Evolutionary conservation across 768 basidiomycete genomes (phyloP), one percentile per base, ranked within the genome.

Genomic region (Trametes sanguinea): DNA sequence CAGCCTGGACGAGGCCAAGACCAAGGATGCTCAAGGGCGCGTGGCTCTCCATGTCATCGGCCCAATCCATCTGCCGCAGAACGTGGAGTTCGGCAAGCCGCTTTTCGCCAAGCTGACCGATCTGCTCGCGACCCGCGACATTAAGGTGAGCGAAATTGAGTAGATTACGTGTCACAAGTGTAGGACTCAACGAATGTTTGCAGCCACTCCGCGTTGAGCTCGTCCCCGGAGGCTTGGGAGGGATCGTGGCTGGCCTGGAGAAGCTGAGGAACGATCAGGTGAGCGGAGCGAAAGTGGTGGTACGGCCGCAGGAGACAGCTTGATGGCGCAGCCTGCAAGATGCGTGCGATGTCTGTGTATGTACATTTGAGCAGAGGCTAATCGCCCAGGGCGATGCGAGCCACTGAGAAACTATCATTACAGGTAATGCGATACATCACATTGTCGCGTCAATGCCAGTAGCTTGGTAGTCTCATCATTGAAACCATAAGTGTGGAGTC

Each of bases 31-130:
- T 6, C 74, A 77, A 33, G 82, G 81, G 8, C 77, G 76, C 37
- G 73, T 85, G n/a, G 75, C 75, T 47, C 78, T 85, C 22, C 77
- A 80, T 53, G 80, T 84, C 11, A 73, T 52, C 22, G 66, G 69
- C 1, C 54, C 42, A 10, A 60, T 61, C 13, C 60, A 66, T 5
- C 13, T 47, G 4, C 60, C 59, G 22, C 35, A 43, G 10, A 54
- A 65, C 46, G 52, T 30, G 16, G 56, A 63, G 35, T 54, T 62
- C 14, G 69, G 65, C 42, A 51, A 53, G 17, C 60, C 61, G 43
- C 51, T 74, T 65, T 68, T 62, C 61, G 14, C 62, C 63, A 32
- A 52, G 29, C 43, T 70, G 16, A 54, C 65, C 1, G 60, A 7
- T n/a, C 51, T 68, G 51, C 57, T 70, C 13, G 62, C 39, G 50